Percentiles rank a stretch among this genome's conserved stretches.
phyloP scores from a whole-genome alignment of 345 rosid genomes.

The Bruguiera sexangula region DNA sequence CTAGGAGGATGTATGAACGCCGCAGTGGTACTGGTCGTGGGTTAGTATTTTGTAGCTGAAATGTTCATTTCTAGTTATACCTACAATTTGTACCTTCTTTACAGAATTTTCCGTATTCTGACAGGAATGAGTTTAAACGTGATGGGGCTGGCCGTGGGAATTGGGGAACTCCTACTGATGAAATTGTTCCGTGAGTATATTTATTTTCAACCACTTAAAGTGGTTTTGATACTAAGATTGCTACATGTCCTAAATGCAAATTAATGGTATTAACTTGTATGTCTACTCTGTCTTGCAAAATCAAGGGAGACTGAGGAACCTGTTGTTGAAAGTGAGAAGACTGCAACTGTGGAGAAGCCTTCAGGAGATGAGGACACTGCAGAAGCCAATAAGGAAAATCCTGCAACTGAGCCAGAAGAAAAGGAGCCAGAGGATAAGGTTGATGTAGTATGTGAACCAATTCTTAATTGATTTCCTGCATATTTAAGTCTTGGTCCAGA shows the following conservation, averaged over 20 bases:
- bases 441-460: neutral
- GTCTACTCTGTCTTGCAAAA: neutral
- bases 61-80: neutral
- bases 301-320: constrained; percentile 22
- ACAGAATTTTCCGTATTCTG: neutral
- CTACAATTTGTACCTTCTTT: neutral
- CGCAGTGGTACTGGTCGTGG: constrained; percentile 33
- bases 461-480: neutral
- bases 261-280: too few relatives aligned
- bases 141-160: constrained; percentile 27
- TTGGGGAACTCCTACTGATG: constrained; percentile 29
- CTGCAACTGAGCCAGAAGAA: constrained; percentile 15
- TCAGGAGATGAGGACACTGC: constrained; percentile 14
- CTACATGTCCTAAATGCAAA: too few relatives aligned
- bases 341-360: constrained; percentile 16
- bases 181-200: constrained; percentile 22
- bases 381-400: constrained; percentile 17
- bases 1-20: constrained; percentile 19
- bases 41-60: constrained; percentile 5
- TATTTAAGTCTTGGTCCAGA: neutral
- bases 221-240: too few relatives aligned
- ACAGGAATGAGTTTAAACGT: constrained; percentile 25
- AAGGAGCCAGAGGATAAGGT: constrained; percentile 26
- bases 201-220: neutral
- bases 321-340: constrained; percentile 19